A percentile compares a stretch with the other conserved stretches of the same genome.
Conservation (phyloP, 1,284 basidiomycete genomes). For the Ganoderma sp. region DNA sequence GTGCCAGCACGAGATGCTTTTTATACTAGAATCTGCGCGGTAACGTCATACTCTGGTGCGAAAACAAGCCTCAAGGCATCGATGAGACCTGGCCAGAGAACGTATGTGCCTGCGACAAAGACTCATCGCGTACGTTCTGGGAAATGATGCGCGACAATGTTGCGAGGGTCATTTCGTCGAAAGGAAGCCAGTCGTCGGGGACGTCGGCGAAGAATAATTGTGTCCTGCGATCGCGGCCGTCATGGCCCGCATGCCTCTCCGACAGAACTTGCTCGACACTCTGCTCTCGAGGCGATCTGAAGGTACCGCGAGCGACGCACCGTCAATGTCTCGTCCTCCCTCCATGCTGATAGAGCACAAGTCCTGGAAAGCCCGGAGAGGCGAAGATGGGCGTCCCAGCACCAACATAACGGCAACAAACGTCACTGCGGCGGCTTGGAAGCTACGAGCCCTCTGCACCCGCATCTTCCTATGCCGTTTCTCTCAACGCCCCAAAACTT, state of each 20-base stretch:
- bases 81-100: not conserved
- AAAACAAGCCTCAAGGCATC: too few species aligned
- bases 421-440: not conserved
- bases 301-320: not conserved
- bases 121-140: not conserved
- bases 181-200: not conserved
- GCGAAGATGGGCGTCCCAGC: not conserved
- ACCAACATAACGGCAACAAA: not conserved
- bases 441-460: not conserved
- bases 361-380: not conserved
- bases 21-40: not conserved
- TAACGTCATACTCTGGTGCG: too few species aligned
- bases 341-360: not conserved
- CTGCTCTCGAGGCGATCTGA: not conserved
- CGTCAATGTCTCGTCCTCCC: too few species aligned
- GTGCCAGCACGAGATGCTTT: not conserved
- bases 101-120: not conserved
- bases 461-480: not conserved
- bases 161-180: not conserved
- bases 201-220: not conserved
- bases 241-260: not conserved
- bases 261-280: not conserved
- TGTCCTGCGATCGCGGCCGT: not conserved
- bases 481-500: not conserved
- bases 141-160: not conserved